Evolutionary conservation across 139 green algal species (phyloP), one percentile per base, ranked within the genome.

Genomic region (Chlamydomonas sp.): DNA sequence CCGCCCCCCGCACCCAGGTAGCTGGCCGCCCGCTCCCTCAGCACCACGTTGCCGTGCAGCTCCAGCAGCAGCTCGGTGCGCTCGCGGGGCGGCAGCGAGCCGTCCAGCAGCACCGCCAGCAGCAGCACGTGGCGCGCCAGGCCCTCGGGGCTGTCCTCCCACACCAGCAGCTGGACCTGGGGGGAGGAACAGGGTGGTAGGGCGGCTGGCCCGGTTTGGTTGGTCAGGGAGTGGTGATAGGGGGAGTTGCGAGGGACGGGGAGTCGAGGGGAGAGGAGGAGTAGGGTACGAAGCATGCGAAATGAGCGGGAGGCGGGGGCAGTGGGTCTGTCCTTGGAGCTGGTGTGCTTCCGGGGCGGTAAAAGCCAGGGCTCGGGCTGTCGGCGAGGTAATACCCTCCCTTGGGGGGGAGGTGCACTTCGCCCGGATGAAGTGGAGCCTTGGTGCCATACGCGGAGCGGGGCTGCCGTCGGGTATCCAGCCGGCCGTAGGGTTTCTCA

Each of bases 121-220:
- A 97, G 92, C 77, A 96, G 88, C 80, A 96, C 59, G 86, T 97
- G 95, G 18, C 94, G 88, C 5, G 93, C 93, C 8, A 97, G 86
- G 14, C 84, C 76, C 89, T 97, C 93, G 59, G 93, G 90, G 58
- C 92, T 87, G 63, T 94, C 91, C 87, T 97, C 95, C 82, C 94
- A 95, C 8, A 97, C 90, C n/a, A 91, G 93, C 59, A 97, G 72
- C 16, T 92, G 83, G 18, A 95, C 60, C 60, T 90, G 73, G 8
- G 72, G 18, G 18, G 5, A 49, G 31, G 31, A 49, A 49, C 31
- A 49, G 31, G 31, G 31, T 49, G 31, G 31, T 49, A 49, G 31
- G 31, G 31, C 31, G 31, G 31, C 31, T 49, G 31, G 31, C 31
- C 31, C 31, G 31, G 31, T 49, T 49, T 49, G 31, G 31, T 49